A percentile compares a stretch with the other conserved stretches of the same genome.
Conservation (phyloP, 2,329 filamentous ascomycete genomes). For the Nannizziopsis barbatae region DNA sequence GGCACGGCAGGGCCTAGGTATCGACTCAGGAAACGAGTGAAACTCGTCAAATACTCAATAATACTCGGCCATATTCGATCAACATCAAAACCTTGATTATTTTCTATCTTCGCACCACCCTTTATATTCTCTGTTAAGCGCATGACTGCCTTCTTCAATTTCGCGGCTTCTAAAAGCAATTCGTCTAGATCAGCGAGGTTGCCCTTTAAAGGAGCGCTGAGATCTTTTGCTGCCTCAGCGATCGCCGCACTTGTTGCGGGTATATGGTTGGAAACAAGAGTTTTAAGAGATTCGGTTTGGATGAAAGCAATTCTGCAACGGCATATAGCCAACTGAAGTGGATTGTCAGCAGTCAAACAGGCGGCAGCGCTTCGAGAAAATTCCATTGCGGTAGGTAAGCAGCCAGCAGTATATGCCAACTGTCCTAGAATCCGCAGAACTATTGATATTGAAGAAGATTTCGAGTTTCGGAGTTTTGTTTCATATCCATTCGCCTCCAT, state of each 20-base stretch:
- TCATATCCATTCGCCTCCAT: slow-evolving; percentile 23
- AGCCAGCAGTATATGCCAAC: slow-evolving; percentile 32
- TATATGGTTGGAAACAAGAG: slow-evolving; percentile 18
- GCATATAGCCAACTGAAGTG: slow-evolving; percentile 28
- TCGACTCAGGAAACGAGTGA: slow-evolving; percentile 32
- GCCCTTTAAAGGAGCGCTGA: slow-evolving; percentile 31
- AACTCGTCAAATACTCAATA: slow-evolving; percentile 30
- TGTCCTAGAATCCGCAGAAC: slow-evolving; percentile 30
- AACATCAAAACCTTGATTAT: slow-evolving; percentile 11
- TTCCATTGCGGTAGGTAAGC: slow-evolving; percentile 30
- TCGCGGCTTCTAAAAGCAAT: slow-evolving; percentile 33
- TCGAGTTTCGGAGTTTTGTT: slow-evolving; percentile 13
- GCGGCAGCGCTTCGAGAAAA: slow-evolving; percentile 26
- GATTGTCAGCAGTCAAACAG: slow-evolving; percentile 24
- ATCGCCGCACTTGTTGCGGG: slow-evolving; percentile 21
- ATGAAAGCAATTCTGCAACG: slow-evolving; percentile 32
- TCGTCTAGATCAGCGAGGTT: slow-evolving; percentile 35
- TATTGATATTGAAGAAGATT: slow-evolving; percentile 23
- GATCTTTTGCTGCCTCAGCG: slow-evolving; percentile 25
- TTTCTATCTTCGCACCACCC: slow-evolving; percentile 16
- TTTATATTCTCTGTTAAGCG: slow-evolving; percentile 17
- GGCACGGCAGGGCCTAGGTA: slow-evolving; percentile 29
- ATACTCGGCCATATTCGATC: slow-evolving; percentile 20
- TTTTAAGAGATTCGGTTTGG: slow-evolving; percentile 25
- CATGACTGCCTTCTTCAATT: slow-evolving; percentile 34